Evolutionary conservation across 169 alveolate species (phyloP), one percentile per base, ranked within the genome.

Genomic region (Babesia caballi): DNA sequence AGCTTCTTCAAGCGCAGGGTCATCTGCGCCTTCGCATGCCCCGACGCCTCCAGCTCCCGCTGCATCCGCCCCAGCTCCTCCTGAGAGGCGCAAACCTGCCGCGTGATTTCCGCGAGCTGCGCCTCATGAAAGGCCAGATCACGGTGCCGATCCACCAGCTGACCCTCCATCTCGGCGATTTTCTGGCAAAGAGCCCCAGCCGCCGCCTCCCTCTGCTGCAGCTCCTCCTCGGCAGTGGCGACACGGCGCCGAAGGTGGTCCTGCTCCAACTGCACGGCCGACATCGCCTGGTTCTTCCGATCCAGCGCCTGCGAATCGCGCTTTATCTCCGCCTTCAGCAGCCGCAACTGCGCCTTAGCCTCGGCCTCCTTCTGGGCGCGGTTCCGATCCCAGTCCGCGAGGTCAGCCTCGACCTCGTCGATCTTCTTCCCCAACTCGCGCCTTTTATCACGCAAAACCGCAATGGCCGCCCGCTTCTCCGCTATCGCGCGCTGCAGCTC

Each of bases 1-100:
- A 91, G 65, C 81, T 68, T 52, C 85, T 82, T 68, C 74, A 85
- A 42, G 60, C 91, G 2, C 68, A 80, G 61, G 76, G 59, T 5
- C 69, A 68, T 74, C 76, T 85, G 57, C 81, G 89, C 49, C 80
- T 65, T 57, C 72, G 77, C 52, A 81, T 91, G 66, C 71, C 52
- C 17, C 82, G 60, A 33, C 84, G 78, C 51, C 75, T 91, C 87
- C 46, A 85, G 83, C 35, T 81, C 88, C 41, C 53, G 73, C 63
- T 83, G 89, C 52, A 75, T 47, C 25, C 66, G 54, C 41, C 76
- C 77, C 33, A 85, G 42, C 51, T 72, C 94, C 32, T 21, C 63
- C 60, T 59, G 84, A 66, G 66, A 83, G 74, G 54, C 72, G 57
- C 38, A 56, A 12, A 72, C 47, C 56, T 80, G 82, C 46, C 27